Evolutionary conservation across 306 rosid species (phyloP), one percentile per base, ranked within the genome.

Genomic region (Mimosa bimucronata): DNA sequence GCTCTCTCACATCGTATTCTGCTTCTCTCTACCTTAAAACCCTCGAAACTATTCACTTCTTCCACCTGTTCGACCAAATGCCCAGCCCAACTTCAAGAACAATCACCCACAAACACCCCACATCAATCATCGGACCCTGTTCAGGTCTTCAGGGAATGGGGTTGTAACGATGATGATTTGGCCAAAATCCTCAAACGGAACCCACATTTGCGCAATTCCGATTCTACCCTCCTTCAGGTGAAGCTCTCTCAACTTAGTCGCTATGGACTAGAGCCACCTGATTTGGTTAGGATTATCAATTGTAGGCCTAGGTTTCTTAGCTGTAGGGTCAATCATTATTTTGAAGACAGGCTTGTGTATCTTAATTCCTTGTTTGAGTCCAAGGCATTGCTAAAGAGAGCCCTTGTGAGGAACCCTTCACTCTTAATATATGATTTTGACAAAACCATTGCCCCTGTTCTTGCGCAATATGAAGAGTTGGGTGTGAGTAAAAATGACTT

Each of bases 381-480:
- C 0, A 90, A 81, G 82, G 91, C 86, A 19, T 52, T 81, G 74
- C 92, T 94, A 71, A 78, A 62, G 19, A 90, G 82, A 64, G 97
- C 92, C 79, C 86, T 94, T 79, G 76, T 84, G 34, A 89, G 90
- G 80, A 90, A 94, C 85, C 97, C 97, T 57, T 92, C 97, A 12
- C 73, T 86, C 31, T 41, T 94, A 78, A 79, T 86, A 2, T 87
- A 79, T 57, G 91, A 87, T 9, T 75, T 83, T 80, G 72, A 66
- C 48, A 42, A 79, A 25, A 77, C 23, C 41, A 53, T 94, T 66
- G 80, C 82, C 42, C 89, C 90, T 14, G 69, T 71, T 23, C 40
- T 92, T 66, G 76, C 71, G 6, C 58, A 84, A 14, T 94, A 94
- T 80, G 81, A 87, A 82, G 79, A 76, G 68, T 28, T 94, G 67